These are phyloP conservation scores for Forsythia suspensa DNA, from an alignment of 257 asterid species.

Conservation along the genomic window DNA sequence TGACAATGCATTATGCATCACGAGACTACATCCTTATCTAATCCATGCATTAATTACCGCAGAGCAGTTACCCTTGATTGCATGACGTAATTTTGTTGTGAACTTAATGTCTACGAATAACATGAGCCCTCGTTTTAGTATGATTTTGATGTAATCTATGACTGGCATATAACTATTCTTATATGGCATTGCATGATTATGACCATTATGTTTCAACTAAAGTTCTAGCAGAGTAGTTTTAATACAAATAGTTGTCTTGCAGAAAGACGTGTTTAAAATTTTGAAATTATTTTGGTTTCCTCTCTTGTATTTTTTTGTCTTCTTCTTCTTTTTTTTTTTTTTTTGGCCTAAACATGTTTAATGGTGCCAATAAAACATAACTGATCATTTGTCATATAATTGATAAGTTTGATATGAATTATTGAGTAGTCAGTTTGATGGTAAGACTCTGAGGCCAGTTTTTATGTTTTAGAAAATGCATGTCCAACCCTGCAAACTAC, in stretches of 20 bases:
- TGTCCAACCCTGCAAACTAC: too few species aligned
- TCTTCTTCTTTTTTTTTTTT: too few species aligned
- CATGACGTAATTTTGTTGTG: background rate
- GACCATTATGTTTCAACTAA: background rate
- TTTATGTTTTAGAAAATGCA: too few species aligned
- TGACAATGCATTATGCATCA: background rate
- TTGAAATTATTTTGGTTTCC: background rate
- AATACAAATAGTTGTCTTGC: background rate
- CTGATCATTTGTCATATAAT: background rate
- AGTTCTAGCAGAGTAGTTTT: background rate
- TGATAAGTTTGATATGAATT: background rate
- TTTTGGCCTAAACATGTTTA: background rate
- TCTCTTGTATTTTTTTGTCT: background rate
- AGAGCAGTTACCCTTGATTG: background rate
- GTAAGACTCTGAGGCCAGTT: too few species aligned
- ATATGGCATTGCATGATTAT: background rate
- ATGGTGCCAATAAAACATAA: background rate
- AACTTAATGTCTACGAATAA: background rate
- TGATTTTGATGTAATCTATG: background rate
- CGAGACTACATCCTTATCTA: background rate
- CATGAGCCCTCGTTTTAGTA: background rate
- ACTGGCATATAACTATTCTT: background rate
- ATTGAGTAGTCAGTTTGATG: too few species aligned
- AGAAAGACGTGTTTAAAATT: background rate
- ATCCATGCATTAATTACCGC: background rate